Evolutionary conservation across 345 rosid genomes (phyloP), one percentile per base, ranked within the genome.

Genomic region (Passiflora organensis): DNA sequence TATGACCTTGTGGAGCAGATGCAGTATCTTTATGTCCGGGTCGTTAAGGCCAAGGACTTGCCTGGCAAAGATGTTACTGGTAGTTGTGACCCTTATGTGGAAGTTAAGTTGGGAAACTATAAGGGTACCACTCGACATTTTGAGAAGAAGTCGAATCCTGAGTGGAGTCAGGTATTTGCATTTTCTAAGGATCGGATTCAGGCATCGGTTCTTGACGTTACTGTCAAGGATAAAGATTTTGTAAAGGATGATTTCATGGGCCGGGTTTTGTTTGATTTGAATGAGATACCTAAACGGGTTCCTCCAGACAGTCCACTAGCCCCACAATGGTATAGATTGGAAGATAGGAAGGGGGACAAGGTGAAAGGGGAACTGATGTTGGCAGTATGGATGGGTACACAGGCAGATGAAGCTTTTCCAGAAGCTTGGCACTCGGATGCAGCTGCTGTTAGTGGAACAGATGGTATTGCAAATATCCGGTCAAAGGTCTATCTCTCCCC

Each of bases 381-480:
- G 14, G 91, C 95, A 0, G 89, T 93, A 20, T 93, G 99, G 99
- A 76, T 93, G 73, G 97, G 99, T 50, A 93, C 99, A 16, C 99
- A 89, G 68, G 97, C 99, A 0, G 99, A 93, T 23, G 99, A 93
- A 64, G 79, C 97, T 9, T 93, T 93, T 64, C 89, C 95, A 0
- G 90, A 82, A 38, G 97, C 97, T 42, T 93, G 99, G 97, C 97
- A 93, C 56, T 93, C 99, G 8, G 99, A 93, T 69, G 95, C 99
- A 2, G 97, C 87, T 66, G 67, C 73, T 14, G 57, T 93, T 6
- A 80, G 80, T 68, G 96, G 87, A n/a, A 58, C 65, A 13, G 87
- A 86, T 57, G 64, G 55, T 53, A 60, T 93, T 0, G 69, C 91
- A 1, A 85, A 81, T 52, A 89, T 95, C 1, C 66, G 96, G 18